These are phyloP conservation scores for Penicillium pulvis DNA, from an alignment of 495 filamentous ascomycete genomes.

Conservation along the genomic window DNA sequence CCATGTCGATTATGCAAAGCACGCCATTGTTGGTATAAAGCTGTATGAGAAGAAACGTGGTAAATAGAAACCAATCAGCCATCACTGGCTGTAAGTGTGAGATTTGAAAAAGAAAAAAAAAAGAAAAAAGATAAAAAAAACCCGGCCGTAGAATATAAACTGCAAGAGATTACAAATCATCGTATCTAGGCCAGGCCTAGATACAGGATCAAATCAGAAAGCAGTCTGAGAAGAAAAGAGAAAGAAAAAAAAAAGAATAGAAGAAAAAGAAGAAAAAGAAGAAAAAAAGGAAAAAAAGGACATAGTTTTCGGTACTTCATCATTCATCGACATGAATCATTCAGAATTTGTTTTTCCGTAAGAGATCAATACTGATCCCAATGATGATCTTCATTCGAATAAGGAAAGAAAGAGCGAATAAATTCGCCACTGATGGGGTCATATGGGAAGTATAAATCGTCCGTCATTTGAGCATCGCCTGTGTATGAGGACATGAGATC, in stretches of 20 bases:
- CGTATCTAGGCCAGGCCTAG: neutral
- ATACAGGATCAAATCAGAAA: neutral
- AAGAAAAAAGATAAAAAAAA: neutral
- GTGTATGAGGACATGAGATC: constrained; percentile 17
- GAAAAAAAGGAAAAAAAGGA: neutral
- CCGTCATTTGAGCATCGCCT: constrained; percentile 14
- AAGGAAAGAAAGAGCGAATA: constrained; percentile 48
- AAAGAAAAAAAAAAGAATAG: constrained; percentile 1
- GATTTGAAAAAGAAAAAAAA: neutral
- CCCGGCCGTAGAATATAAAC: neutral
- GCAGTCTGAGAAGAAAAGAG: neutral
- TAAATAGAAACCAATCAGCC: neutral
- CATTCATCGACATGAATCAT: neutral
- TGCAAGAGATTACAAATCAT: neutral
- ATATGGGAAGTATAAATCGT: constrained; percentile 46
- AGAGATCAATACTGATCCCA: constrained; percentile 16
- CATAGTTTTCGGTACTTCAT: neutral
- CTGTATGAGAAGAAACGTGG: neutral
- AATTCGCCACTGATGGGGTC: constrained; percentile 50
- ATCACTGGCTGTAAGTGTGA: neutral
- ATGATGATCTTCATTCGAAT: constrained; percentile 27
- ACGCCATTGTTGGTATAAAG: constrained; percentile 2
- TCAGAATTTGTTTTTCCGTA: neutral
- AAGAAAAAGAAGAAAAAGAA: neutral
- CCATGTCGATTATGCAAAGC: neutral